Percentiles rank a stretch among this genome's conserved stretches.
Conservation (phyloP, 768 basidiomycete genomes). For the Tylopilus subfusipes region DNA sequence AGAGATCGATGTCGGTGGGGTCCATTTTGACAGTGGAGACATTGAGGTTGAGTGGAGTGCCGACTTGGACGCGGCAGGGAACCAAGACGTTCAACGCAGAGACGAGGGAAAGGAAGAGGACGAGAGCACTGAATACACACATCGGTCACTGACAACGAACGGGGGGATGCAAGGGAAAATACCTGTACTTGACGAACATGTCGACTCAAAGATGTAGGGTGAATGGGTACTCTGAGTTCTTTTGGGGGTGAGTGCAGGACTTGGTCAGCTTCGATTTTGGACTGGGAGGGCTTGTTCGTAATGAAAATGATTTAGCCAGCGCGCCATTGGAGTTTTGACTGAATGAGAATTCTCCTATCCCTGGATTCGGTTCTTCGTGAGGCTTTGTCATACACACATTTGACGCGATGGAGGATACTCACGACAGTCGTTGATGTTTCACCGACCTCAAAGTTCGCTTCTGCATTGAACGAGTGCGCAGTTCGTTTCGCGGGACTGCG, state of each 20-base stretch:
- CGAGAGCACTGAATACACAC: background rate
- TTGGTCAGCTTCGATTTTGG: background rate
- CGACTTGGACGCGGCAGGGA: background rate
- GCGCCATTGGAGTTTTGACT: background rate
- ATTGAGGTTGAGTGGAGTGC: background rate
- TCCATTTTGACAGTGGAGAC: background rate
- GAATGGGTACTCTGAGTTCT: background rate
- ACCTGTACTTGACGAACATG: background rate
- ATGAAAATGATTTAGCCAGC: background rate
- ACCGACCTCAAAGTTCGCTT: background rate
- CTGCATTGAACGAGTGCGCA: background rate
- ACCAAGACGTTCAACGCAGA: background rate
- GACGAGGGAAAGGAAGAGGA: background rate
- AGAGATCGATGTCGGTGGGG: background rate
- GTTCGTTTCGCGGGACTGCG: background rate
- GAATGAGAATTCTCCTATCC: background rate
- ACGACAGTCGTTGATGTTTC: background rate
- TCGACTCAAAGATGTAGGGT: background rate
- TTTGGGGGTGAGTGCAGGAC: background rate
- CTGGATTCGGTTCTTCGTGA: background rate
- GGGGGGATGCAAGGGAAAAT: background rate
- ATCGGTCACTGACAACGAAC: background rate
- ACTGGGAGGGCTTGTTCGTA: background rate
- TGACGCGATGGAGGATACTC: background rate
- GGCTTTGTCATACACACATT: background rate